phyloP scores from a whole-genome alignment of 257 asterid genomes.

The Scutellaria minor region DNA sequence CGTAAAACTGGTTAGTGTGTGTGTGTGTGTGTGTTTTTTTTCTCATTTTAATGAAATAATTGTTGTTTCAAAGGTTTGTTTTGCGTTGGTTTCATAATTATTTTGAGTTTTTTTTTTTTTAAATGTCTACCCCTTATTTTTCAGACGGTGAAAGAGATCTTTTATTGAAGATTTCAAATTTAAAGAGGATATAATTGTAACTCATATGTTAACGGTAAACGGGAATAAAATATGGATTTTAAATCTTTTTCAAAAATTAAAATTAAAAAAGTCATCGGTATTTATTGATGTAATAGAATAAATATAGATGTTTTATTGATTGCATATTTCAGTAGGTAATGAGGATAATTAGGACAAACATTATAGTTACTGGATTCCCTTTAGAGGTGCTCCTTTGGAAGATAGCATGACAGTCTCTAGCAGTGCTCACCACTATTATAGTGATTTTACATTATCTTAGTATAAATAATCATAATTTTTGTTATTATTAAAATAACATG shows the following conservation, averaged over 20 bases:
- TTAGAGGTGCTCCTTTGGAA: background rate
- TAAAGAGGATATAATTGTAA: background rate
- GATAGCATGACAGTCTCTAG: background rate
- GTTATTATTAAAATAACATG: too few species aligned
- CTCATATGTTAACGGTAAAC: background rate
- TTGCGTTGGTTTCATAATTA: background rate
- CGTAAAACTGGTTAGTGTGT: slow-evolving; percentile 50
- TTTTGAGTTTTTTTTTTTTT: background rate
- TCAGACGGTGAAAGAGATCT: too few species aligned
- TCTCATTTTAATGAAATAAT: background rate
- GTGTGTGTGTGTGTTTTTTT: background rate
- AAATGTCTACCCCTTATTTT: too few species aligned
- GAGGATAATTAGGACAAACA: background rate
- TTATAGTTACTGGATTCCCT: background rate
- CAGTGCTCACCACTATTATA: too few species aligned
- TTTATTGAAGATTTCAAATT: background rate
- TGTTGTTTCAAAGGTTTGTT: background rate
- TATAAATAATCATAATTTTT: too few species aligned
- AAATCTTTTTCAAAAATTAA: background rate
- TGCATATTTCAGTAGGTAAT: background rate
- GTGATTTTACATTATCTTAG: too few species aligned
- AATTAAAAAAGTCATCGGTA: background rate
- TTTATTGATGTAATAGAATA: background rate
- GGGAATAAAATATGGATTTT: background rate
- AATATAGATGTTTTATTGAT: background rate